Evolutionary conservation across 2,329 filamentous ascomycete genomes (phyloP).

Genomic region (Xylaria sp.): DNA sequence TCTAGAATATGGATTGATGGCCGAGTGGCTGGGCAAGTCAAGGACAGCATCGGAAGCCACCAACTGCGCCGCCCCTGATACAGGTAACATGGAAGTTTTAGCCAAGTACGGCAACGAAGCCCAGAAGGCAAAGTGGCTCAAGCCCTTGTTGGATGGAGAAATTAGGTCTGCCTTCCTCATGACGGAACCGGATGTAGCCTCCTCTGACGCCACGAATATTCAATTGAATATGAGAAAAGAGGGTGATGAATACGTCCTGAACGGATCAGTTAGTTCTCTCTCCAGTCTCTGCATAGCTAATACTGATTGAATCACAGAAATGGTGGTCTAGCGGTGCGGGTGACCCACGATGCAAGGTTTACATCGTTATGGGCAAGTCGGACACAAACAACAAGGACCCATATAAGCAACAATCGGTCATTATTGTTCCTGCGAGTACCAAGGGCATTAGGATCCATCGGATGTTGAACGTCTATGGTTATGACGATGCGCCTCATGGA

Average conservation of each 20-base stretch:
- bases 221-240: conserved; percentile 83
- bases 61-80: conserved; percentile 92
- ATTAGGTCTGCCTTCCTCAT: conserved; percentile 93
- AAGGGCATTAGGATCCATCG: conserved; percentile 92
- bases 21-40: conserved; percentile 92
- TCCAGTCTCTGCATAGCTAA: not conserved
- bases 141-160: conserved; percentile 82
- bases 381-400: conserved; percentile 78
- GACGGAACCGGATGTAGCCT: conserved; percentile 91
- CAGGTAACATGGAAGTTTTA: conserved; percentile 94
- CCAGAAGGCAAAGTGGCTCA: conserved; percentile 87
- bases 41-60: conserved; percentile 84
- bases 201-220: conserved; percentile 93
- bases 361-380: conserved; percentile 96
- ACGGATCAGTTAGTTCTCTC: conserved; percentile 74
- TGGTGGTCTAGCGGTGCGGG: conserved; percentile 99
- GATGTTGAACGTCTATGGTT: conserved; percentile 94
- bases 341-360: conserved; percentile 90
- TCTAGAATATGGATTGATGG: conserved; percentile 97
- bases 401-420: conserved; percentile 93
- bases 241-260: conserved; percentile 89
- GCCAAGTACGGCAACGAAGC: conserved; percentile 89
- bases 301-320: conserved; percentile 69
- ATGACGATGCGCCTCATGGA: conserved; percentile 97
- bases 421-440: conserved; percentile 83